phyloP scores from a whole-genome alignment of 2,329 filamentous ascomycete species.

The Penicillium glabrum region DNA sequence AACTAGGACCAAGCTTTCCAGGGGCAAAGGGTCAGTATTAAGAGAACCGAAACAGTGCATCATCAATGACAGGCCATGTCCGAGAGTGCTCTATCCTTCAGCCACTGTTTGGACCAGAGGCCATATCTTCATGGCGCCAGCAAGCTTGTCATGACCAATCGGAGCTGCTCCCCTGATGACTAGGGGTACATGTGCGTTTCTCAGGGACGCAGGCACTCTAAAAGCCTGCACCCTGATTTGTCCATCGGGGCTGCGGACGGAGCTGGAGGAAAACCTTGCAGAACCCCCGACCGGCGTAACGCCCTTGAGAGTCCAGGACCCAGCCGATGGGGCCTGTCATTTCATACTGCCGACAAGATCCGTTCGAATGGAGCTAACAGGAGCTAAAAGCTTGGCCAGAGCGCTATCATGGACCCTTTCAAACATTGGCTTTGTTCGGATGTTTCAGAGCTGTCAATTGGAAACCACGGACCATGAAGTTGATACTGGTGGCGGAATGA shows the following conservation, averaged over 20 bases:
- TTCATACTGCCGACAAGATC: not conserved
- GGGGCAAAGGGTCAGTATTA: constrained; percentile 5
- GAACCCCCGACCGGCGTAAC: constrained; percentile 13
- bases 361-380: not conserved
- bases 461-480: constrained; percentile 5
- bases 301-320: constrained; percentile 10
- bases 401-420: not conserved
- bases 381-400: not conserved
- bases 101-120: constrained; percentile 3
- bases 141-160: constrained; percentile 13
- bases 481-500: not conserved
- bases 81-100: not conserved
- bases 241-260: not conserved
- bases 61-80: not conserved
- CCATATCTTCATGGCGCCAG: not conserved
- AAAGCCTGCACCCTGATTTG: constrained; percentile 9
- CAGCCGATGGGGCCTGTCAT: constrained; percentile 8
- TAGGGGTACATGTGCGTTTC: constrained; percentile 16
- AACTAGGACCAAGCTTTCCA: constrained; percentile 8
- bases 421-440: constrained; percentile 6
- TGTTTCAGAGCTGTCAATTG: constrained; percentile 15
- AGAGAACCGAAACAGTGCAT: not conserved
- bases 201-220: constrained; percentile 5
- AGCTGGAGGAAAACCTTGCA: constrained; percentile 11
- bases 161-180: constrained; percentile 5